These are phyloP conservation scores for Senecio squalidus DNA, from an alignment of 140 eudicot genomes.

Conservation along the genomic window DNA sequence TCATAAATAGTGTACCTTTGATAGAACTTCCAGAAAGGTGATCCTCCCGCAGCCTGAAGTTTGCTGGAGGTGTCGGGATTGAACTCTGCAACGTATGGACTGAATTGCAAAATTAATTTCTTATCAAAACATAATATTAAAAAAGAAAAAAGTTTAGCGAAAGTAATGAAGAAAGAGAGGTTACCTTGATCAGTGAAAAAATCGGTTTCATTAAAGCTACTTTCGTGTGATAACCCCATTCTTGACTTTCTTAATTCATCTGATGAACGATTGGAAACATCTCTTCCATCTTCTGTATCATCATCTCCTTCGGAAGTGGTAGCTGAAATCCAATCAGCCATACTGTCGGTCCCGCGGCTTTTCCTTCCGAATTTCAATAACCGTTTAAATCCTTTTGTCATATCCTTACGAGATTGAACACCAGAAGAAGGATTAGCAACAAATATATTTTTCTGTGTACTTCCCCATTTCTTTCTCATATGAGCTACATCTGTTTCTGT, in stretches of 20 bases:
- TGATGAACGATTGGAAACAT: constrained; percentile 70
- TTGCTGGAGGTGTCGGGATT: constrained; percentile 80
- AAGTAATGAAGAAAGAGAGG: neutral
- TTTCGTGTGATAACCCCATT: constrained; percentile 76
- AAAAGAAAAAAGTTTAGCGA: neutral
- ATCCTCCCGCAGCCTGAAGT: constrained; percentile 84
- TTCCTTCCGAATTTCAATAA: constrained; percentile 91
- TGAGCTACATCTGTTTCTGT: constrained; percentile 81
- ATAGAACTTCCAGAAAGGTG: constrained; percentile 86
- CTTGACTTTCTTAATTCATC: constrained; percentile 94
- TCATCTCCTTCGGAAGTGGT: constrained; percentile 99
- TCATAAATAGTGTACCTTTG: constrained; percentile 56
- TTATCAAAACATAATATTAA: neutral
- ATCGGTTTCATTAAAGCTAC: constrained; percentile 71
- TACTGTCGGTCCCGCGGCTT: constrained; percentile 66
- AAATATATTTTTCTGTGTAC: constrained; percentile 67
- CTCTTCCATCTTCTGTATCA: constrained; percentile 90
- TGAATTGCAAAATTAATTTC: no score
- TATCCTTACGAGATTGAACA: constrained; percentile 72
- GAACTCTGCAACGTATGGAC: constrained; percentile 58
- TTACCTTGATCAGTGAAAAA: constrained; percentile 74
- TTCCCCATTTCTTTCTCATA: constrained; percentile 98
- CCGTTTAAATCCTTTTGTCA: constrained; percentile 83
- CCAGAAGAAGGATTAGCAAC: constrained; percentile 57
- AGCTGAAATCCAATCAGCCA: constrained; percentile 96